These are phyloP conservation scores for Isoetes engelmannii DNA, from an alignment of 83 land plant genomes.

Conservation along the genomic window DNA sequence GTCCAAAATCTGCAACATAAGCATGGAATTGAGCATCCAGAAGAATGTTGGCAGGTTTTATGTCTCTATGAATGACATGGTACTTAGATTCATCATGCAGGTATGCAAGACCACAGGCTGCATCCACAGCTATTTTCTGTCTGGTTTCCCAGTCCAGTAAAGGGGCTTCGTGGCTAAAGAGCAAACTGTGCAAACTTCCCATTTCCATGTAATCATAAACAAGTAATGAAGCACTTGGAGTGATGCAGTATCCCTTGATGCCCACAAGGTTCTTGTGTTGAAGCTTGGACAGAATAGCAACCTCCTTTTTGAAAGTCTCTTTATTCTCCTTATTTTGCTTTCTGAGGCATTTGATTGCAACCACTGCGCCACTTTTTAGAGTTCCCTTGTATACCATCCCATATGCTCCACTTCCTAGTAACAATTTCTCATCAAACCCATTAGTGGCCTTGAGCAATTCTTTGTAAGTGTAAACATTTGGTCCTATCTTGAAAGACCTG, in stretches of 20 bases:
- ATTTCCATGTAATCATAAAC: slow-evolving; percentile 9
- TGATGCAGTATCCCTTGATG: slow-evolving; percentile 7
- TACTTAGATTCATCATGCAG: slow-evolving; percentile 18
- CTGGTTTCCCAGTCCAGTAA: neutral
- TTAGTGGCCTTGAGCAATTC: slow-evolving; percentile 2
- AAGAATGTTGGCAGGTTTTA: slow-evolving; percentile 20
- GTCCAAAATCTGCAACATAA: slow-evolving; percentile 16
- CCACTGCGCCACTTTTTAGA: slow-evolving; percentile 2
- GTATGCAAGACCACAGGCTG: slow-evolving; percentile 10
- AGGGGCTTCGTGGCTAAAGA: slow-evolving; percentile 1
- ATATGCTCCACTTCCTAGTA: slow-evolving; percentile 6
- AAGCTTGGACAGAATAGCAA: slow-evolving; percentile 9
- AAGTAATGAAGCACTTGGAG: neutral
- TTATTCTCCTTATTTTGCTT: neutral
- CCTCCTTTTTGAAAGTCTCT: neutral
- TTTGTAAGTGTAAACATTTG: slow-evolving; percentile 3
- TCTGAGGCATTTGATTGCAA: neutral
- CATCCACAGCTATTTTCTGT: neutral
- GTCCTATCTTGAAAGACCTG: no score
- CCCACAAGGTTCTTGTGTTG: slow-evolving; percentile 10
- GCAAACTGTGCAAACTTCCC: neutral
- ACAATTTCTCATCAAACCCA: slow-evolving; percentile 7
- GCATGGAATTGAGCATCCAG: slow-evolving; percentile 18
- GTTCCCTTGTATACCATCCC: slow-evolving; percentile 7
- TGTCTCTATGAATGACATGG: slow-evolving; percentile 11